Percentiles rank a stretch among this genome's conserved stretches.
These are phyloP conservation scores for Nannochloropsis gaditana DNA, from an alignment of 108 stramenopile genomes.

Conservation along the genomic window DNA sequence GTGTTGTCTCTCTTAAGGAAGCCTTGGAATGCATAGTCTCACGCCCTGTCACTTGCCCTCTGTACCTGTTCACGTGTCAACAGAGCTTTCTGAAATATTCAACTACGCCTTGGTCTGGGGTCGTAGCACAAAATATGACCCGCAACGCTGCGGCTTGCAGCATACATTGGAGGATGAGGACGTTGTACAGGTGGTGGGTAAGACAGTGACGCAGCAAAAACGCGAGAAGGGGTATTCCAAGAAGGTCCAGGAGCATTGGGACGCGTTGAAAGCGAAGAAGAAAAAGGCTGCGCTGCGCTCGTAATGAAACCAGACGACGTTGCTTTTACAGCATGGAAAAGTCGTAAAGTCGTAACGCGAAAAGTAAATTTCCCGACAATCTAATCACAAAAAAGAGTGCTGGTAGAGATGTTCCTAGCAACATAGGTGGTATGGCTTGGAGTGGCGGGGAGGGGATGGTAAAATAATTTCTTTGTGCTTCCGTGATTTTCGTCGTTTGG, in stretches of 20 bases:
- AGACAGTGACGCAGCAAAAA: slow-evolving; percentile 90
- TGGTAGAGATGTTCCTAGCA: too few species aligned
- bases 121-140: slow-evolving; percentile 81
- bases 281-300: slow-evolving; percentile 49
- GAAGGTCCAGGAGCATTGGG: slow-evolving; percentile 61
- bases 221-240: slow-evolving; percentile 73
- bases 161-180: slow-evolving; percentile 96
- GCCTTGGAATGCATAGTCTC: slow-evolving; percentile 36
- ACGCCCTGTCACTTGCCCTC: slow-evolving; percentile 1
- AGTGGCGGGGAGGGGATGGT: too few species aligned
- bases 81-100: slow-evolving; percentile 64
- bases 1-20: too few species aligned
- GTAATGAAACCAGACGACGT: not conserved
- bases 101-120: slow-evolving; percentile 99
- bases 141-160: slow-evolving; percentile 86
- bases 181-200: slow-evolving; percentile 93
- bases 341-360: not conserved
- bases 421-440: too few species aligned
- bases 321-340: not conserved
- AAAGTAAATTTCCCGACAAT: not conserved
- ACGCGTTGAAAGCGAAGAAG: slow-evolving; percentile 69
- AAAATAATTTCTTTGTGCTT: too few species aligned
- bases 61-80: not conserved
- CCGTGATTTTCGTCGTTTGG: too few species aligned
- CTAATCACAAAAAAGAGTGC: too few species aligned